Evolutionary conservation across 805 yeast species (phyloP).

Genomic region (Metschnikowia lunata): DNA sequence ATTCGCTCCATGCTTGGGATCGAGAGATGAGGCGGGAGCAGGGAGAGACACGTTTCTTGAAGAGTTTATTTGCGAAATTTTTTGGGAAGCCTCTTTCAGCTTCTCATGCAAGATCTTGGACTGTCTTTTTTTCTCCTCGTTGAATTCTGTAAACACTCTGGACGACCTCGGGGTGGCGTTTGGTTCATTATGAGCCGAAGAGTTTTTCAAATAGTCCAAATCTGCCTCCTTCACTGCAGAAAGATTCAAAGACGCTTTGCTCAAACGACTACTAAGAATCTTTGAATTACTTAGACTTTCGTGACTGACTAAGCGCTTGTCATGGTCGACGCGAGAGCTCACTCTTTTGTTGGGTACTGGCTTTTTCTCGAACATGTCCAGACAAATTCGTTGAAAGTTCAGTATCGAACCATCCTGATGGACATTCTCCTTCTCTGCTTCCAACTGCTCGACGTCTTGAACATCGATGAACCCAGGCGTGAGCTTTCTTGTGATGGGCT

Average conservation of each 20-base stretch:
- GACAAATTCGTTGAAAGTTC: constrained; percentile 31
- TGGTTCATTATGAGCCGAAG: neutral
- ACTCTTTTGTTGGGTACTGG: constrained; percentile 13
- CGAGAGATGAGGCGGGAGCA: constrained; percentile 25
- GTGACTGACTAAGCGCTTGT: constrained; percentile 6
- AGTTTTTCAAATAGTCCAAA: neutral
- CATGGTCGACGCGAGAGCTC: constrained; percentile 4
- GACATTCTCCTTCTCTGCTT: constrained; percentile 15
- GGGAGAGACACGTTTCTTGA: constrained; percentile 13
- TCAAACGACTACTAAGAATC: constrained; percentile 10
- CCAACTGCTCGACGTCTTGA: constrained; percentile 11
- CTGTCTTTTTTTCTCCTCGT: constrained; percentile 20
- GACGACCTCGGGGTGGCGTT: neutral
- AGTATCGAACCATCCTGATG: constrained; percentile 21
- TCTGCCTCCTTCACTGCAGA: neutral
- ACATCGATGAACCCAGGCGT: constrained; percentile 17
- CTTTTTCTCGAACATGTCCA: constrained; percentile 23
- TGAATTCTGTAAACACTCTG: neutral
- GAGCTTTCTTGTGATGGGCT: constrained; percentile 14
- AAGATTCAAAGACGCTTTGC: constrained; percentile 12
- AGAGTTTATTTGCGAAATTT: constrained; percentile 15
- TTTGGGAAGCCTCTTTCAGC: constrained; percentile 29
- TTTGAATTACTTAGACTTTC: constrained; percentile 11
- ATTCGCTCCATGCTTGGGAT: constrained; percentile 29
- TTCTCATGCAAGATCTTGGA: constrained; percentile 22